Percentiles rank a stretch among this genome's conserved stretches.
Evolutionary conservation across 2,329 filamentous ascomycete species (phyloP).

Genomic region (Paecilomyces formosus): DNA sequence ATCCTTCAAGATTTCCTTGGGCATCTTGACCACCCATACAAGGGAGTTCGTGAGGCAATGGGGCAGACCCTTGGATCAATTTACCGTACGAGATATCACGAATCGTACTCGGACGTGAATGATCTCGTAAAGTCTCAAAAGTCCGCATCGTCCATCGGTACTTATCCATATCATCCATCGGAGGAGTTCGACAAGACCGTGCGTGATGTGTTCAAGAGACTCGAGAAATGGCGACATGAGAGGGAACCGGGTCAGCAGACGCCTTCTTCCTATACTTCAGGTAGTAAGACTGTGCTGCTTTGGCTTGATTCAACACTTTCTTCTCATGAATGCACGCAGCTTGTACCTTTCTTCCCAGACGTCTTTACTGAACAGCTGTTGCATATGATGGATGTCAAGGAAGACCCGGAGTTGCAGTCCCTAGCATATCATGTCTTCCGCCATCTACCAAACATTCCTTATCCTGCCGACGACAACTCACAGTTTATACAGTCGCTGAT

Average conservation of each 20-base stretch:
- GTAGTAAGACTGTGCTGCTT: constrained; percentile 88
- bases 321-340: constrained; percentile 84
- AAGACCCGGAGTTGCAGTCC: constrained; percentile 90
- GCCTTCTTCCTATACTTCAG: constrained; percentile 88
- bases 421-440: constrained; percentile 96
- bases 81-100: constrained; percentile 85
- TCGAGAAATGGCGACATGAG: constrained; percentile 83
- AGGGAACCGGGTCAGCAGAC: constrained; percentile 83
- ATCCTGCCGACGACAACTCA: constrained; percentile 75
- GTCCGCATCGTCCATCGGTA: constrained; percentile 70
- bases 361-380: constrained; percentile 86
- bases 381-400: constrained; percentile 99
- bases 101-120: constrained; percentile 77
- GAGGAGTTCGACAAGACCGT: constrained; percentile 68
- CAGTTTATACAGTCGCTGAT: constrained; percentile 81
- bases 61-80: constrained; percentile 82
- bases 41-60: constrained; percentile 91
- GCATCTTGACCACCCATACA: constrained; percentile 96
- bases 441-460: constrained; percentile 90
- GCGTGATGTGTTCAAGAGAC: constrained; percentile 64
- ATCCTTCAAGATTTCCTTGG: constrained; percentile 82
- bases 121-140: constrained; percentile 73
- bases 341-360: constrained; percentile 84
- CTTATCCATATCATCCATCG: constrained; percentile 71
- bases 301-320: constrained; percentile 91